Evolutionary conservation across 768 basidiomycete genomes (phyloP), one percentile per base, ranked within the genome.

Genomic region (Naganishia vishniacii): DNA sequence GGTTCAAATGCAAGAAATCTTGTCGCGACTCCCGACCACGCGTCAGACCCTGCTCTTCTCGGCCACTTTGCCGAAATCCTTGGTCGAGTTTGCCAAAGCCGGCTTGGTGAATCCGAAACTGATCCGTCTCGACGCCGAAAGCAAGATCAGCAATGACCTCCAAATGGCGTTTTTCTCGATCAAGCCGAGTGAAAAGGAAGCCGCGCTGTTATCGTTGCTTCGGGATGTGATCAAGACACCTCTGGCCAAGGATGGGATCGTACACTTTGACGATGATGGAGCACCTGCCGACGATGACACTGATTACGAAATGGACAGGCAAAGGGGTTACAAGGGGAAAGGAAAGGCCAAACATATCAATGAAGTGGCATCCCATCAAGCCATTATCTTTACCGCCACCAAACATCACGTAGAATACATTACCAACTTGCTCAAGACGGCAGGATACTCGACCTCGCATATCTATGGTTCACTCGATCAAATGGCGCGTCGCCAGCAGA

Each of bases 351-450:
- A 49, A 11, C 63, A 71, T 44, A 65, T 69, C 26, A 62, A 48
- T 20, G 77, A 79, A n/a, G 84, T 84, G 7, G 85, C 85, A 2
- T 85, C 89, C 25, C 87, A 92, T 75, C 95, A 99, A 77, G 92
- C 92, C 0, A 84, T 99, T 51, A 83, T 99, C 8, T 99, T 99
- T 71, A 86, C 87, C 2, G 91, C 94, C 6, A 99, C 95, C 20
- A 98, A 99, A 77, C 95, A 99, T 72, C 95, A 99, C 70, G 92
- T 99, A 72, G 95, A 98, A 77, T 99, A 95, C 75, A 82, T 98
- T 47, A 82, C 84, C 1, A 83, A 83, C 45, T 81, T 99, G 4
- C 82, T 99, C 60, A 81, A 81, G 3, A 82, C 87, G 13, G 86
- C 87, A 9, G 90, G 91, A 12, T 99, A 94, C 74, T 80, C 89